Evolutionary conservation across 306 rosid genomes (phyloP).

Genomic region (Lathyrus tuberosus): DNA sequence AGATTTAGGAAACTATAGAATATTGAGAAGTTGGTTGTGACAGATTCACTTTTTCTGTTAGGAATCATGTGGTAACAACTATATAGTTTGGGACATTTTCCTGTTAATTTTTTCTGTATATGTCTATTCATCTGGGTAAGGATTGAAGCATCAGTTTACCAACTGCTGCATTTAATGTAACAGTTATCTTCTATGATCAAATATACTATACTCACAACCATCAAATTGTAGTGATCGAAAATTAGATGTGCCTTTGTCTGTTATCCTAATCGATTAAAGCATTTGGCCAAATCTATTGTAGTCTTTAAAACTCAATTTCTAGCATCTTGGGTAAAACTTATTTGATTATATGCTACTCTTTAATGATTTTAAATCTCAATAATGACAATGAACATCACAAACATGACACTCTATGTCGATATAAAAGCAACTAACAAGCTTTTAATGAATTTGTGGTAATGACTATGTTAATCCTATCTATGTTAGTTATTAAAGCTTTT

Average conservation of each 20-base stretch:
- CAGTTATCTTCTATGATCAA: background rate
- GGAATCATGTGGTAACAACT: background rate
- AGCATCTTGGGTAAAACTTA: no score
- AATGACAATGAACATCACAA: no score
- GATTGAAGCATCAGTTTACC: background rate
- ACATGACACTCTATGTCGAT: no score
- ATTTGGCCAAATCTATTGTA: no score
- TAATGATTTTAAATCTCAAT: no score
- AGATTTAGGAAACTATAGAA: conserved; percentile 18
- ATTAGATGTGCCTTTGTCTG: background rate
- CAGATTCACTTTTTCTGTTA: background rate
- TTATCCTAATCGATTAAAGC: background rate
- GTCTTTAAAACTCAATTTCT: no score
- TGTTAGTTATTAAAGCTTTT: no score
- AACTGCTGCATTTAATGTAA: background rate
- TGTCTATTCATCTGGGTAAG: background rate
- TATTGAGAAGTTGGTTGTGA: conserved; percentile 2
- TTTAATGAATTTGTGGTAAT: background rate
- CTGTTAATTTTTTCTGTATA: background rate
- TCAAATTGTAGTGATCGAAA: background rate
- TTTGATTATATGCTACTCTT: no score
- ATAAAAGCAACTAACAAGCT: no score
- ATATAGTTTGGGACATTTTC: conserved; percentile 5
- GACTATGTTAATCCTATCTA: no score
- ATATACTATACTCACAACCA: background rate